Evolutionary conservation across 1,139 yeast genomes (phyloP).

Genomic region (Neolecta irregularis): DNA sequence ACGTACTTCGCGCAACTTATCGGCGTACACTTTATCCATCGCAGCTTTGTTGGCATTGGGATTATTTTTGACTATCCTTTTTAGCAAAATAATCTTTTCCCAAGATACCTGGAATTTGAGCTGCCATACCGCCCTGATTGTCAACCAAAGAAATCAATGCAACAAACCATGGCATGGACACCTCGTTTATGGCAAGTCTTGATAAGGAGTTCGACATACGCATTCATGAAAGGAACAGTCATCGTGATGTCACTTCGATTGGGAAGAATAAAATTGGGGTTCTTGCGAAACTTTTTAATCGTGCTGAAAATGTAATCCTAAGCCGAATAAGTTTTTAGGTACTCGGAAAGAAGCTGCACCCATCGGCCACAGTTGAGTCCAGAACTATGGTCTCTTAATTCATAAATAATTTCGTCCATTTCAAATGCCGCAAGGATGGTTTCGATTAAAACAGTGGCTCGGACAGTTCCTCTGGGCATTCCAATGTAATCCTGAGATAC

Average conservation of each 20-base stretch:
- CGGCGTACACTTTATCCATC: slow-evolving; percentile 56
- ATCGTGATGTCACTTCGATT: slow-evolving; percentile 62
- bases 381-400: slow-evolving; percentile 56
- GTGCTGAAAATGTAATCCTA: slow-evolving; percentile 64
- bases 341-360: no score
- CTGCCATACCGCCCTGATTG: slow-evolving; percentile 87
- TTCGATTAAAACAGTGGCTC: slow-evolving; percentile 67
- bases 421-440: slow-evolving; percentile 65
- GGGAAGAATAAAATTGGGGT: slow-evolving; percentile 49
- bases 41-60: slow-evolving; percentile 48
- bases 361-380: slow-evolving; percentile 74
- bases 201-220: slow-evolving; percentile 52
- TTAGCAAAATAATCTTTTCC: no score
- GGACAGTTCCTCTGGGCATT: slow-evolving; percentile 53
- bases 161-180: slow-evolving; percentile 65
- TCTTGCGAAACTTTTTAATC: slow-evolving; percentile 51
- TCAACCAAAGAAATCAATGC: no score
- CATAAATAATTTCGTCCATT: slow-evolving; percentile 68
- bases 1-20: slow-evolving; percentile 56
- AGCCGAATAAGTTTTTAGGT: no score
- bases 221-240: slow-evolving; percentile 60
- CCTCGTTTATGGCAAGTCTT: slow-evolving; percentile 60
- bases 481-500: slow-evolving; percentile 52
- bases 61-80: no score
- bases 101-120: slow-evolving; percentile 51